Evolutionary conservation across 257 asterid genomes (phyloP).

Genomic region (Apocynum venetum): DNA sequence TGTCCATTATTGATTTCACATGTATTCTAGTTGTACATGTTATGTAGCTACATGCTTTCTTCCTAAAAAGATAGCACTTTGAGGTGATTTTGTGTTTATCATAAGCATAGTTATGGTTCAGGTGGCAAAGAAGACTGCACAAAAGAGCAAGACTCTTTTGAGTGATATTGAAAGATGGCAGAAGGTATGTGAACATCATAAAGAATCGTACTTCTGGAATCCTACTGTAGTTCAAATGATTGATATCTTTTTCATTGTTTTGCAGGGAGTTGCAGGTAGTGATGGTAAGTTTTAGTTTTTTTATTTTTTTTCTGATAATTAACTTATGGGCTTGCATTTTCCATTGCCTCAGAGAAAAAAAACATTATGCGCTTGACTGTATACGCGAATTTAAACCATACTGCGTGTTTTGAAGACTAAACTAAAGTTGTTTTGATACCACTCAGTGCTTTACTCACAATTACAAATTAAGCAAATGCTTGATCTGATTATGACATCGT

Average conservation of each 20-base stretch:
- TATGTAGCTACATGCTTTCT: not conserved
- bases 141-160: conserved; percentile 80
- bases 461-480: not conserved
- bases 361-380: not conserved
- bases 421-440: not conserved
- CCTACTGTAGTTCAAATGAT: conserved; percentile 14
- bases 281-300: conserved; percentile 56
- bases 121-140: conserved; percentile 93
- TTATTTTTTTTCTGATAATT: not conserved
- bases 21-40: not conserved
- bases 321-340: not conserved
- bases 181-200: conserved; percentile 43
- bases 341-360: not conserved
- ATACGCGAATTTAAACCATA: not conserved
- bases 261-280: conserved; percentile 96
- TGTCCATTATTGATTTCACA: not conserved
- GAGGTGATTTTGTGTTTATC: conserved; percentile 4
- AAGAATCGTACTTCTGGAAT: conserved; percentile 7
- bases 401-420: not conserved
- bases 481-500: not conserved
- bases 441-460: not conserved
- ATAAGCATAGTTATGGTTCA: conserved; percentile 25
- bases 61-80: not conserved
- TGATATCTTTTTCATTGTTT: conserved; percentile 22
- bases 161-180: conserved; percentile 96